These are phyloP conservation scores for Colletotrichum trifolii DNA, from an alignment of 2,329 filamentous ascomycete genomes.

Conservation along the genomic window DNA sequence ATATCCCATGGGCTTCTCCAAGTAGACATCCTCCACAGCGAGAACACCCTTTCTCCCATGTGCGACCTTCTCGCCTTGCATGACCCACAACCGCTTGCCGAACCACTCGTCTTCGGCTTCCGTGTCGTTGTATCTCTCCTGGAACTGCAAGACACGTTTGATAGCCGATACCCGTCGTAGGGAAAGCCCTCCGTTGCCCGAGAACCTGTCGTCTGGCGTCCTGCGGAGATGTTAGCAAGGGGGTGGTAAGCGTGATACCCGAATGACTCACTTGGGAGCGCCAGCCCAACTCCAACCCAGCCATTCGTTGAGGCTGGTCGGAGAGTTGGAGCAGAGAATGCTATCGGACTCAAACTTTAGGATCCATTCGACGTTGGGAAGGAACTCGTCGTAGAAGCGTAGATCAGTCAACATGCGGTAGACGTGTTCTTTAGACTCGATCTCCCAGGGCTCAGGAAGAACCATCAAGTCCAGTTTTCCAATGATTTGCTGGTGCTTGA, in stretches of 20 bases:
- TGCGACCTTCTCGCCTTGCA: constrained; percentile 62
- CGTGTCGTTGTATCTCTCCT: constrained; percentile 61
- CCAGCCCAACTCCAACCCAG: constrained; percentile 66
- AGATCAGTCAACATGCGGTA: constrained; percentile 60
- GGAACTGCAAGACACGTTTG: constrained; percentile 57
- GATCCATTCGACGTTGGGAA: constrained; percentile 63
- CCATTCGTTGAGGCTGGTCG: constrained; percentile 63
- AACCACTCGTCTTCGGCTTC: constrained; percentile 68
- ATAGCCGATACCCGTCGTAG: constrained; percentile 65
- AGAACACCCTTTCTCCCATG: constrained; percentile 54
- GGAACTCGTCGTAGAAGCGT: constrained; percentile 63
- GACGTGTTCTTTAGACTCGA: constrained; percentile 59
- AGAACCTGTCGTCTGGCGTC: constrained; percentile 54
- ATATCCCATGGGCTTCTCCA: constrained; percentile 64
- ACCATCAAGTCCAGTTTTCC: constrained; percentile 64
- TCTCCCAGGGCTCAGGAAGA: constrained; percentile 59
- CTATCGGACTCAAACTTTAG: constrained; percentile 67
- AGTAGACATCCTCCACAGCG: constrained; percentile 61
- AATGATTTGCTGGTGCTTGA: constrained; percentile 59
- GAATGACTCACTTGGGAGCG: constrained; percentile 54
- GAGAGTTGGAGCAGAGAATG: constrained; percentile 65
- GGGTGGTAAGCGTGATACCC: background rate
- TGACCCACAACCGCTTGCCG: constrained; percentile 56
- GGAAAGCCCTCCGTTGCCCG: constrained; percentile 65
- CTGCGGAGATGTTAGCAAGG: constrained; percentile 41